Evolutionary conservation across 192 early-diverging fungal genomes (phyloP), one percentile per base, ranked within the genome.

Genomic region (Backusella luteola): DNA sequence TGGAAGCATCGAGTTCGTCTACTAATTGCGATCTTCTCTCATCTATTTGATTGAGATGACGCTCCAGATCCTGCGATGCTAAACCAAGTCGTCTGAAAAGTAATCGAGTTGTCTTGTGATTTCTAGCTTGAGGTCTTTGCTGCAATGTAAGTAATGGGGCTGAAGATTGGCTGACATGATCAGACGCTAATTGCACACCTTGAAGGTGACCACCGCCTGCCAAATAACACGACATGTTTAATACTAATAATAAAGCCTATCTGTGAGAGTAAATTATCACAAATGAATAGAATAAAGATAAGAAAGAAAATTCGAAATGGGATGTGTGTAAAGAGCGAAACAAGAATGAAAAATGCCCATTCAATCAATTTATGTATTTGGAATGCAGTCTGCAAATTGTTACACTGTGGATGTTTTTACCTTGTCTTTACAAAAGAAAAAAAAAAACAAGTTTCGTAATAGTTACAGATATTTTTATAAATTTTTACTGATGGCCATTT

Each of bases 1-100:
- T 35, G 21, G 68, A 69, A 39, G 68, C 68, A 9, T 69, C 68
- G 7, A 69, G 36, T 69, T 69, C 68, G n/a, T 63, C 26, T 29
- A 63, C 56, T 63, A 63, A 12, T 63, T 63, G 56, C 23, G 56
- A 63, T 63, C 56, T 63, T 63, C 56, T 63, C 11, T 63, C 56
- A 63, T 29, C 56, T 26, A 63, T 29, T 63, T 63, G 56, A 63
- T 63, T 29, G 56, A 63, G 56, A 63, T 63, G 56, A 0, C 26
- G 21, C 12, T 63, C 56, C 26, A 63, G 12, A 63, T 63, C 56
- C 26, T 63, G 56, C 4, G 56, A 63, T 63, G 56, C 12, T 29
- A 63, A 29, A 63, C 56, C 56, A 63, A 63, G 56, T 29, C 56
- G 21, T 32, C 56, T 63, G 26, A 63, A 26, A 63, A 63, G 21